Percentiles rank a stretch among this genome's conserved stretches.
Evolutionary conservation across 1,284 basidiomycete species (phyloP).

Genomic region (Chalciporus sp.): DNA sequence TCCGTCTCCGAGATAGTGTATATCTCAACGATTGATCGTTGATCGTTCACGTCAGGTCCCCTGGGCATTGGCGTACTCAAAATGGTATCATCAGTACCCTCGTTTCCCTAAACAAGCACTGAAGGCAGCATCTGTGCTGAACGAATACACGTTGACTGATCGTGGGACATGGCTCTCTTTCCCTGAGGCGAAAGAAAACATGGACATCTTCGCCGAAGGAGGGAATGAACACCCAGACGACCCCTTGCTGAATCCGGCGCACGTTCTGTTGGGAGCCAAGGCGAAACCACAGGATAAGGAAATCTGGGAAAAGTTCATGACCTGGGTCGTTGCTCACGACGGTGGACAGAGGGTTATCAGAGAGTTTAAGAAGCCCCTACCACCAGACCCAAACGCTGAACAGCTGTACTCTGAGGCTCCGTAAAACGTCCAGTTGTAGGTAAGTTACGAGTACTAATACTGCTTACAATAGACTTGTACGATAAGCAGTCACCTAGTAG

Average conservation of each 20-base stretch:
- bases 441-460: no score
- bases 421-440: no score
- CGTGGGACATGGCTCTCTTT: slow-evolving; percentile 49
- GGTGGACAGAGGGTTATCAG: slow-evolving; percentile 46
- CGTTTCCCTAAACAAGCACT: slow-evolving; percentile 50
- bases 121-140: slow-evolving; percentile 43
- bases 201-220: slow-evolving; percentile 44
- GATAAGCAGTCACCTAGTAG: not conserved
- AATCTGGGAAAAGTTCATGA: slow-evolving; percentile 40
- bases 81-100: slow-evolving; percentile 58
- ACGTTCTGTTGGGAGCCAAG: slow-evolving; percentile 38
- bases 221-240: slow-evolving; percentile 37
- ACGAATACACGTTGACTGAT: slow-evolving; percentile 54
- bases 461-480: not conserved
- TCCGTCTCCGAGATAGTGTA: not conserved
- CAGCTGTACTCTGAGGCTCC: slow-evolving; percentile 28
- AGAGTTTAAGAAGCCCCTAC: slow-evolving; percentile 35
- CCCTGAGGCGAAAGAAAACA: slow-evolving; percentile 20
- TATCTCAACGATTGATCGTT: not conserved
- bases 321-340: slow-evolving; percentile 40
- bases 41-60: slow-evolving; percentile 41
- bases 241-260: slow-evolving; percentile 46
- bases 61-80: slow-evolving; percentile 51
- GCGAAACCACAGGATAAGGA: slow-evolving; percentile 21
- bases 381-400: slow-evolving; percentile 3